Base-by-base conservation (phyloP, 352 stramenopile genomes). In the Saprolegnia diclina region DNA sequence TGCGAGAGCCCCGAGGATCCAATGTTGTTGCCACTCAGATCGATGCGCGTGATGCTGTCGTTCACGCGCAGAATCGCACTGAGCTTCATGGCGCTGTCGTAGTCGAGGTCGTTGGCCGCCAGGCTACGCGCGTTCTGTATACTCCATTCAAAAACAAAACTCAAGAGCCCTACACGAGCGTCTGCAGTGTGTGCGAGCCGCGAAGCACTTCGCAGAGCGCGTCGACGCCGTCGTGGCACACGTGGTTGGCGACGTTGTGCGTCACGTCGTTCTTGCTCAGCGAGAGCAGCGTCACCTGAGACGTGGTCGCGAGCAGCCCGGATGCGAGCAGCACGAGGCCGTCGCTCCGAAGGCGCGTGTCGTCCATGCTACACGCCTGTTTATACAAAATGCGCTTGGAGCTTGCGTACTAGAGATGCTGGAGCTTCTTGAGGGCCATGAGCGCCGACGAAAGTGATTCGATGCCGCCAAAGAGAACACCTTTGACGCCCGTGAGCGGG, bases 401-500 rank as follows among this genome's bases (percentile, higher is more conserved):
- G 24, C 6, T 7, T 29, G 18, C 45, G 61, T 44, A 69, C 63
- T 61, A 4, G 35, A 69, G 24, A 37, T 50, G 63, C 9, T 19
- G 52, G n/a, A 69, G 44, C 22, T 69, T 69, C n/a, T 55, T 18
- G 29, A 26, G 52, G 19, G 37, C 42, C 0, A 32, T 22, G 19
- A 69, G 16, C 0, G 45, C 67, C 37, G 82, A 54, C 4, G 88
- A 78, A 0, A 90, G 67, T 21, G 72, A 74, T 9, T 61, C 56
- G 22, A 90, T 71, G 0, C 83, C 83, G n/a, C 86, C 78, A 45
- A 89, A 92, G 29, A 87, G 62, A 42, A 84, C 89, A 0, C 73
- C 64, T 1, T 73, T 71, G 2, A 64, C 59, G 0, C 82, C 82
- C 10, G 81, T 90, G 29, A 92, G 70, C 3, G 26, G 62, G 62